Conservation (phyloP, 768 basidiomycete species). For the Epithele typhae region DNA sequence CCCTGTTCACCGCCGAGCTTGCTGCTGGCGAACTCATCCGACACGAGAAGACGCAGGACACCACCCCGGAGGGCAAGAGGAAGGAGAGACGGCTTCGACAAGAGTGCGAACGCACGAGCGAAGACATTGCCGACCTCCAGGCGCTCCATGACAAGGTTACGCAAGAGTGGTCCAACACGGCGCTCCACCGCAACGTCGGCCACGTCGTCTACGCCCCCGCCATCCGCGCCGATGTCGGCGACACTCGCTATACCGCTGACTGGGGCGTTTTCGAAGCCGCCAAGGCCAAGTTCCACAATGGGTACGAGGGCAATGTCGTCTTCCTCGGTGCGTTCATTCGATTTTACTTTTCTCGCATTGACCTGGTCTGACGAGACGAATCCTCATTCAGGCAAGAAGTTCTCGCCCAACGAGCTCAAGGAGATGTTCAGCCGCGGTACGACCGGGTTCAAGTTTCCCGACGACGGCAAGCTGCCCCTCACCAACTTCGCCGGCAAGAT, state of each 20-base stretch:
- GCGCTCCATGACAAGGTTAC: not conserved
- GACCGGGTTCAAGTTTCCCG: conserved; percentile 25
- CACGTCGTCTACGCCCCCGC: conserved; percentile 25
- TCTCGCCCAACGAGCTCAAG: conserved; percentile 20
- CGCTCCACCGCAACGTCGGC: not conserved
- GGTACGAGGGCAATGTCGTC: conserved; percentile 20
- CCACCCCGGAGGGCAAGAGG: too few relatives aligned
- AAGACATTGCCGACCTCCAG: too few relatives aligned
- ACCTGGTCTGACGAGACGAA: conserved; percentile 11
- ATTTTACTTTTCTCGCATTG: conserved; percentile 6
- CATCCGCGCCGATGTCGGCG: conserved; percentile 21
- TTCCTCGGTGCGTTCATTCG: conserved; percentile 21
- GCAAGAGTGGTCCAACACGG: not conserved
- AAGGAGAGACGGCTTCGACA: too few relatives aligned
- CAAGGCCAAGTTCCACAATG: conserved; percentile 15
- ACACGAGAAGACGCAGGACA: too few relatives aligned
- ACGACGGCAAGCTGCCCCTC: conserved; percentile 24
- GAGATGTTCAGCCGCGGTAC: too few relatives aligned
- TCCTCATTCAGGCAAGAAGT: conserved; percentile 17
- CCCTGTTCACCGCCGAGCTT: too few relatives aligned
- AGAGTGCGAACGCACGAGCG: too few relatives aligned
- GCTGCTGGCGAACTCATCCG: too few relatives aligned
- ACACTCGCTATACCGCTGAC: conserved; percentile 23
- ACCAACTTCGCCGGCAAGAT: not conserved
- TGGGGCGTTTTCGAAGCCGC: conserved; percentile 22